Evolutionary conservation across 2,329 filamentous ascomycete genomes (phyloP).

Genomic region (Aspergillus cejpii): DNA sequence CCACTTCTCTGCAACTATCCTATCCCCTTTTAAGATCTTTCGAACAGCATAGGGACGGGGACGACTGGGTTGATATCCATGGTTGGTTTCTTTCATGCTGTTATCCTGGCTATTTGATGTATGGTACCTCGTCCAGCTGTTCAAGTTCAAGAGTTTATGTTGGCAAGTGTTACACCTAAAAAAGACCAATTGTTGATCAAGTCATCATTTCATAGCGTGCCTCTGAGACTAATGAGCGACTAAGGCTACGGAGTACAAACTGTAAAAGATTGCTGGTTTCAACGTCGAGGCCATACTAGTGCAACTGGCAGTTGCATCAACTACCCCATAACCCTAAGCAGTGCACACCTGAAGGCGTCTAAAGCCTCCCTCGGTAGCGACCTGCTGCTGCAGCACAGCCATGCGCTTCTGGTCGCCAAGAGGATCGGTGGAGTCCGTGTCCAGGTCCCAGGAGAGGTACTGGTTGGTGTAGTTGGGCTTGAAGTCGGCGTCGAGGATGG

Average conservation of each 20-base stretch:
- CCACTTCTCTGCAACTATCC: no score
- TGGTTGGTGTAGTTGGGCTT: constrained; percentile 68
- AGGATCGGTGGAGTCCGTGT: constrained; percentile 60
- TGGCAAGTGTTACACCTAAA: no score
- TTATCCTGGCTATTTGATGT: background rate
- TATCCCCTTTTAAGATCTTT: no score
- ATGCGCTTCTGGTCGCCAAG: constrained; percentile 69
- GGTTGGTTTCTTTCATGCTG: constrained; percentile 3
- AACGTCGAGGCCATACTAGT: background rate
- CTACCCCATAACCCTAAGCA: constrained; percentile 21
- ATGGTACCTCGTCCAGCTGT: constrained; percentile 3
- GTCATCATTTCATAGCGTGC: background rate
- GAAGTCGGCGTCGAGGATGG: constrained; percentile 58
- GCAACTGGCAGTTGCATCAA: no score
- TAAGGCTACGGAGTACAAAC: background rate
- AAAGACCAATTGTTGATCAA: no score
- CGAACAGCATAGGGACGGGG: background rate
- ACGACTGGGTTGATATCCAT: constrained; percentile 3
- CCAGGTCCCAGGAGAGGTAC: constrained; percentile 60
- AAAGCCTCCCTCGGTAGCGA: constrained; percentile 59
- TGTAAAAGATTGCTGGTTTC: background rate
- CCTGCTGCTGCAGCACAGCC: constrained; percentile 60
- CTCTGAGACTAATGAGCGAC: background rate
- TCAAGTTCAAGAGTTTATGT: no score
- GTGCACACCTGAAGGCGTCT: constrained; percentile 30